Percentiles rank a stretch among this genome's conserved stretches.
These are phyloP conservation scores for Oehlia diaphana DNA, from an alignment of 192 early-diverging fungal genomes.

Conservation along the genomic window DNA sequence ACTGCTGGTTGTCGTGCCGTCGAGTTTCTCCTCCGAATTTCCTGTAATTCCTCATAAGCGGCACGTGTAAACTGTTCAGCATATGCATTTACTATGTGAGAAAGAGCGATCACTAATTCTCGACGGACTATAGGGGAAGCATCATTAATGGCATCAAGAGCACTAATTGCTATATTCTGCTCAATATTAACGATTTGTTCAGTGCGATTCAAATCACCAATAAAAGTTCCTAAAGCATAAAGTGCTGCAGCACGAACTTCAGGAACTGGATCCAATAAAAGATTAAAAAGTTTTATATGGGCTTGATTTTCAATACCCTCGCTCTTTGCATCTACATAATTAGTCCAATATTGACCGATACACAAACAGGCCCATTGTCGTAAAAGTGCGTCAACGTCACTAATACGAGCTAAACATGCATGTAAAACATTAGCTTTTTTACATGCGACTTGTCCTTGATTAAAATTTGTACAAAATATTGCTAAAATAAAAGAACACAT, in stretches of 20 bases:
- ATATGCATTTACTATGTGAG: conserved; percentile 72
- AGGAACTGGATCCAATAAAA: conserved; percentile 69
- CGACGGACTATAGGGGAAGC: conserved; percentile 87
- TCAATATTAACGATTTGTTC: conserved; percentile 72
- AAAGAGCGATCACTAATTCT: conserved; percentile 81
- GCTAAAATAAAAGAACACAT: conserved; percentile 94
- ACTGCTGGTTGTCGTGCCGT: conserved; percentile 34
- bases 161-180: conserved; percentile 69
- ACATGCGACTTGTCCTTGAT: conserved; percentile 83
- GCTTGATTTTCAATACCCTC: conserved; percentile 61
- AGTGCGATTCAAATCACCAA: conserved; percentile 67
- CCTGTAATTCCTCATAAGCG: conserved; percentile 53
- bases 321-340: conserved; percentile 69
- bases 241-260: conserved; percentile 84
- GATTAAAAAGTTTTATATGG: conserved; percentile 58
- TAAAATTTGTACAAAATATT: conserved; percentile 86
- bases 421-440: conserved; percentile 66
- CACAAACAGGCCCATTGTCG: conserved; percentile 91
- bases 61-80: conserved; percentile 62
- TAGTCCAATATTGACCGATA: conserved; percentile 82
- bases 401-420: conserved; percentile 65
- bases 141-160: conserved; percentile 70
- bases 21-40: conserved; percentile 41
- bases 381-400: conserved; percentile 71
- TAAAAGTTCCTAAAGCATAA: conserved; percentile 78